These are phyloP conservation scores for Toxoplasma gondii DNA, from an alignment of 169 alveolate species.

Conservation along the genomic window DNA sequence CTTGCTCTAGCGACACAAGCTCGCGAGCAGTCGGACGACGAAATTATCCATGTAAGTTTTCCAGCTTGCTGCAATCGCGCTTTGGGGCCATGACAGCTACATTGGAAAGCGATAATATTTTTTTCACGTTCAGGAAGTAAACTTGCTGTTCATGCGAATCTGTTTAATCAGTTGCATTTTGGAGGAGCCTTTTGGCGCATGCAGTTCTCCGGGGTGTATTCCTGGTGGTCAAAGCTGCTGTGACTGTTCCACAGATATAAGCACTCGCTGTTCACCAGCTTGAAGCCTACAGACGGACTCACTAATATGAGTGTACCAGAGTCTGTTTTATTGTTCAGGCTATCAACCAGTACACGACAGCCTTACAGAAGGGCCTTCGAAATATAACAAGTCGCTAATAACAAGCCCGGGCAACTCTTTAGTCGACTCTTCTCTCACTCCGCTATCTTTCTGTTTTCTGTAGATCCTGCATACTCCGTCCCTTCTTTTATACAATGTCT, in stretches of 20 bases:
- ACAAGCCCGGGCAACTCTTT: background rate
- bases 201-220: background rate
- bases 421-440: background rate
- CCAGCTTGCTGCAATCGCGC: background rate
- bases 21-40: conserved; percentile 73
- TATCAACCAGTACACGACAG: conserved; percentile 70
- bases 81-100: background rate
- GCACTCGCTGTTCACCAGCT: too few species aligned
- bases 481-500: too few species aligned
- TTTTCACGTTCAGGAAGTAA: background rate
- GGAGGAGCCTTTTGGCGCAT: background rate
- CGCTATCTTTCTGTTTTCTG: background rate
- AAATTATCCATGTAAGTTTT: conserved; percentile 65
- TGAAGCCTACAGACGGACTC: too few species aligned
- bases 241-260: background rate
- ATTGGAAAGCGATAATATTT: background rate
- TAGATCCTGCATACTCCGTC: too few species aligned
- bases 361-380: conserved; percentile 67
- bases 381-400: conserved; percentile 36
- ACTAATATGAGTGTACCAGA: too few species aligned
- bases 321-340: conserved; percentile 56
- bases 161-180: background rate
- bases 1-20: conserved; percentile 69
- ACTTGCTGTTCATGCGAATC: background rate
- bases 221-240: background rate